Percentiles rank a stretch among this genome's conserved stretches.
These are phyloP conservation scores for Calophaca sinica DNA, from an alignment of 306 rosid species.

Conservation along the genomic window DNA sequence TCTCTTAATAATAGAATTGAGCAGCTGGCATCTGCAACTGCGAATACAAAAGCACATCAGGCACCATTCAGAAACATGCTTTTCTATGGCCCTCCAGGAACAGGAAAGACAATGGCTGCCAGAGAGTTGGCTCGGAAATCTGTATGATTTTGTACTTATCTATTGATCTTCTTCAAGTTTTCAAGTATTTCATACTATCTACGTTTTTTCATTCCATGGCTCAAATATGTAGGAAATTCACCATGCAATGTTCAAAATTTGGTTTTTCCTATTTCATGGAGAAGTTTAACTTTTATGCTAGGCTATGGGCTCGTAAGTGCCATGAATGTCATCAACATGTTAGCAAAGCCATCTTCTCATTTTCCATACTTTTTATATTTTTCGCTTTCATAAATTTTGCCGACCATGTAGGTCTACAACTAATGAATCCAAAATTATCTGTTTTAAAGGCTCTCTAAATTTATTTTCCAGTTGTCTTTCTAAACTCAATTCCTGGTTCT, in stretches of 20 bases:
- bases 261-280: conserved; percentile 2
- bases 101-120: conserved; percentile 99
- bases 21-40: conserved; percentile 90
- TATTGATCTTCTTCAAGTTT: conserved; percentile 36
- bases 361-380: conserved; percentile 7
- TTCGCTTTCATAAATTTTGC: conserved; percentile 13
- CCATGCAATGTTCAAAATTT: background rate
- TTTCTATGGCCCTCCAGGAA: conserved; percentile 99
- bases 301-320: background rate
- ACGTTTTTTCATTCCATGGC: background rate
- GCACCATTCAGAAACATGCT: conserved; percentile 98
- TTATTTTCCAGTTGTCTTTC: background rate
- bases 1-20: conserved; percentile 83
- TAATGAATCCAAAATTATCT: conserved; percentile 8
- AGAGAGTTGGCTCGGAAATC: conserved; percentile 95
- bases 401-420: background rate
- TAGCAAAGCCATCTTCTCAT: background rate
- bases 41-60: conserved; percentile 94
- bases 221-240: background rate
- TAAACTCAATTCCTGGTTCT: conserved; percentile 15
- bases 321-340: background rate
- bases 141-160: conserved; percentile 58
- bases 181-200: background rate
- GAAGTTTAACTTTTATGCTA: conserved; percentile 17
- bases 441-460: background rate